Evolutionary conservation across 768 basidiomycete species (phyloP).

Genomic region (Hygrocybe coccinea): DNA sequence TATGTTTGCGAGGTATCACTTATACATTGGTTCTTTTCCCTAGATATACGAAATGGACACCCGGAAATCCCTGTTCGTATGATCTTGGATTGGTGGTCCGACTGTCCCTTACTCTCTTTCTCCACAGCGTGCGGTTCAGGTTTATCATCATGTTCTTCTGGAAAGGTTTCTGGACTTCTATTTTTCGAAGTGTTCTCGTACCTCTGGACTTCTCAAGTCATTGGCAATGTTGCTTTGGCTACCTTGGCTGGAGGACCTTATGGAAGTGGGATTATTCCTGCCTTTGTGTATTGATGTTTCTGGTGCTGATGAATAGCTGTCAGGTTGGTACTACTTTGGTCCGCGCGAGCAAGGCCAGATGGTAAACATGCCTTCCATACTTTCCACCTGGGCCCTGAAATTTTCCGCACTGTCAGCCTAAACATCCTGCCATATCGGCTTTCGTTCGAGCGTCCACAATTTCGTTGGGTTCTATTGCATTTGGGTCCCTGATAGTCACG

Average conservation of each 20-base stretch:
- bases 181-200: conserved; percentile 80
- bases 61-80: conserved; percentile 61
- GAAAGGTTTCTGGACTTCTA: conserved; percentile 72
- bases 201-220: conserved; percentile 80
- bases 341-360: conserved; percentile 60
- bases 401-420: conserved; percentile 41
- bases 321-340: conserved; percentile 79
- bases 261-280: conserved; percentile 37
- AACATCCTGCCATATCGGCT: conserved; percentile 62
- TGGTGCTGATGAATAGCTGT: conserved; percentile 12
- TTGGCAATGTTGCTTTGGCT: conserved; percentile 71
- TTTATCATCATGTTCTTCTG: conserved; percentile 57
- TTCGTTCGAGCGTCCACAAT: conserved; percentile 72
- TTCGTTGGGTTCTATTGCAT: conserved; percentile 80
- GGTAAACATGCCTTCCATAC: conserved; percentile 31
- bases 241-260: conserved; percentile 79
- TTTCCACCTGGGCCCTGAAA: background rate
- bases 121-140: conserved; percentile 45
- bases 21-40: too few relatives aligned
- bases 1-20: background rate
- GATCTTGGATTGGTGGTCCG: background rate
- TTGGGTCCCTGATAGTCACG: conserved; percentile 80
- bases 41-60: conserved; percentile 67
- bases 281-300: background rate
- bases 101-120: conserved; percentile 5